Percentiles rank a stretch among this genome's conserved stretches.
phyloP scores from a whole-genome alignment of 2,329 filamentous ascomycete species.

The Ophiostoma quercus region DNA sequence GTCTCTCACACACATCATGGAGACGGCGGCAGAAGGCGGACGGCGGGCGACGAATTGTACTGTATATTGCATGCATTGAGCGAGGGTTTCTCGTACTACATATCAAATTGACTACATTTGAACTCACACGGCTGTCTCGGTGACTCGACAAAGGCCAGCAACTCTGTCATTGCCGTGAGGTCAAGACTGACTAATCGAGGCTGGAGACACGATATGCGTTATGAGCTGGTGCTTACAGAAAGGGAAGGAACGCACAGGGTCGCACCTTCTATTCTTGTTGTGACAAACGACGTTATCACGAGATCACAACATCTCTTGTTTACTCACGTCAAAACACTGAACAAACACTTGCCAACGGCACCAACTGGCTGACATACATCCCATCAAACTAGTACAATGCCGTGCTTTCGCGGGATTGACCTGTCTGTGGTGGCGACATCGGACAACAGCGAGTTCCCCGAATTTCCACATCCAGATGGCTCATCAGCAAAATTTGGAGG shows the following conservation, averaged over 20 bases:
- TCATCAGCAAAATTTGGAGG: slow-evolving; percentile 38
- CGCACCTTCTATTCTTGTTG: neutral
- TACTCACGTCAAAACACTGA: neutral
- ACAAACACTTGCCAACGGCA: neutral
- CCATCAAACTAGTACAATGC: slow-evolving; percentile 38
- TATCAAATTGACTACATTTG: slow-evolving; percentile 14
- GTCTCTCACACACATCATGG: neutral
- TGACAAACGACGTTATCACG: neutral
- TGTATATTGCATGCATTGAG: slow-evolving; percentile 19
- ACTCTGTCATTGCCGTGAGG: neutral
- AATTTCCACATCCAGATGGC: slow-evolving; percentile 52
- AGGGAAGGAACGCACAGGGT: slow-evolving; percentile 3
- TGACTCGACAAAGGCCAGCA: neutral
- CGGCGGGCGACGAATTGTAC: slow-evolving; percentile 2
- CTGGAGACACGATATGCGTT: neutral
- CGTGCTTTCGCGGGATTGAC: slow-evolving; percentile 46
- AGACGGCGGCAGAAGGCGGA: neutral
- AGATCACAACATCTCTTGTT: neutral
- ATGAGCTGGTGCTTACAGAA: neutral
- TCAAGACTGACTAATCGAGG: neutral
- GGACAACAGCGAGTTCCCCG: slow-evolving; percentile 41
- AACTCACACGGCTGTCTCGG: neutral
- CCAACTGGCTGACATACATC: neutral
- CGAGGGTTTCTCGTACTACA: slow-evolving; percentile 14
- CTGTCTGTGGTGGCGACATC: slow-evolving; percentile 38